Conservation (phyloP, 495 filamentous ascomycete species). For the Tuber calosporum region DNA sequence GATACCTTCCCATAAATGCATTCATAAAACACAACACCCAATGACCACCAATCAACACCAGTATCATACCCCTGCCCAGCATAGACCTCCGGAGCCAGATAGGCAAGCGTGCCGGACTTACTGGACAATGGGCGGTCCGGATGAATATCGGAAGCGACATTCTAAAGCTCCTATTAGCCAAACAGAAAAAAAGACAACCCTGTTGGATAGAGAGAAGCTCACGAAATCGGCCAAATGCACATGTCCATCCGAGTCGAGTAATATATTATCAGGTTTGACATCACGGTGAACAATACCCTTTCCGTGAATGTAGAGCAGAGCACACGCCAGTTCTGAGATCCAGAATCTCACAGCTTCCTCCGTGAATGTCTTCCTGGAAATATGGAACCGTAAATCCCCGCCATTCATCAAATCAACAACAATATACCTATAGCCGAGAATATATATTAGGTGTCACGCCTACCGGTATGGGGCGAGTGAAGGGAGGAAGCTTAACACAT, state of each 20-base stretch:
- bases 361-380: conserved; percentile 94
- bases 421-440: conserved; percentile 61
- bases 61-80: conserved; percentile 73
- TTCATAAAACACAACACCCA: conserved; percentile 95
- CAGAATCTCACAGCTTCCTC: conserved; percentile 96
- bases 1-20: conserved; percentile 97
- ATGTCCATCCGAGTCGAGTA: conserved; percentile 88
- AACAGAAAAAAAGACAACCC: not conserved
- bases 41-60: conserved; percentile 96
- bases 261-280: conserved; percentile 93
- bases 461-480: not conserved
- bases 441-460: conserved; percentile 2
- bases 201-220: conserved; percentile 42
- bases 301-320: conserved; percentile 79
- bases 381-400: conserved; percentile 94
- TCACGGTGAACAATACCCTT: conserved; percentile 94
- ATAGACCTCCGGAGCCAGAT: conserved; percentile 94
- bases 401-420: conserved; percentile 98
- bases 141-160: conserved; percentile 88
- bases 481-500: conserved; percentile 42
- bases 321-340: conserved; percentile 90
- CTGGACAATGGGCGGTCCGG: conserved; percentile 78
- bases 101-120: conserved; percentile 93
- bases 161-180: conserved; percentile 50
- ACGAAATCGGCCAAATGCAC: conserved; percentile 98